Evolutionary conservation across 2,329 filamentous ascomycete species (phyloP), one percentile per base, ranked within the genome.

Genomic region (Aspergillus sp.): DNA sequence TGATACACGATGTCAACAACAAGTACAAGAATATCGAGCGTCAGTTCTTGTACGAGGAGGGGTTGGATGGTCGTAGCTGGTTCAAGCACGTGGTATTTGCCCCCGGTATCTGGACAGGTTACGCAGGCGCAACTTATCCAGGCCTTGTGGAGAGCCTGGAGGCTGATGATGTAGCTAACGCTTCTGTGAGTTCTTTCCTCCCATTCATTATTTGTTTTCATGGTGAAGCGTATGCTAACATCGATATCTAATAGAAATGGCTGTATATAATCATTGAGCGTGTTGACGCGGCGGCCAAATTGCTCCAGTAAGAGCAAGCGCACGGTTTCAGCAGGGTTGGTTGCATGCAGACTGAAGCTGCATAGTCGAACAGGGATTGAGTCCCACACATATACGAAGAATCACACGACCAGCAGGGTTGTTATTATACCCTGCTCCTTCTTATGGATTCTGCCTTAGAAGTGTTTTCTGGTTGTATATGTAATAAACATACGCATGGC

Each of bases 41-140:
- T 15, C 81, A 87, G 50, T 96, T 97, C 74, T 67, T 97, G 61
- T 89, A 91, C 66, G 76, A 85, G 4, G 80, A 83, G 3, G 93
- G 93, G 0, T 76, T 98, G 18, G 93, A 96, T 71, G 85, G 86
- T 1, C 80, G 93, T 58, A 79, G 80, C 22, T 97, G 92, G 92
- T 98, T 93, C 79, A 97, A 97, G 78, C 93, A 97, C 68, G 89
- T 96, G 2, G 89, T 97, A 1, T 97, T 96, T 74, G 93, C 93
- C 1, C 93, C 93, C 0, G 93, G 93, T 0, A 73, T 93, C 48
- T 96, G 92, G 91, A 96, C 91, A 0, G 93, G 93, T 0, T 97
- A 97, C 73, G 80, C 91, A 0, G 93, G 92, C 3, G 85, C 83
- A 4, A 86, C 85, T 8, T 88, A 84, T 64, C 85, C 86, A 1